phyloP scores from a whole-genome alignment of 192 early-diverging fungal genomes.

The Chytriomyces sp. region DNA sequence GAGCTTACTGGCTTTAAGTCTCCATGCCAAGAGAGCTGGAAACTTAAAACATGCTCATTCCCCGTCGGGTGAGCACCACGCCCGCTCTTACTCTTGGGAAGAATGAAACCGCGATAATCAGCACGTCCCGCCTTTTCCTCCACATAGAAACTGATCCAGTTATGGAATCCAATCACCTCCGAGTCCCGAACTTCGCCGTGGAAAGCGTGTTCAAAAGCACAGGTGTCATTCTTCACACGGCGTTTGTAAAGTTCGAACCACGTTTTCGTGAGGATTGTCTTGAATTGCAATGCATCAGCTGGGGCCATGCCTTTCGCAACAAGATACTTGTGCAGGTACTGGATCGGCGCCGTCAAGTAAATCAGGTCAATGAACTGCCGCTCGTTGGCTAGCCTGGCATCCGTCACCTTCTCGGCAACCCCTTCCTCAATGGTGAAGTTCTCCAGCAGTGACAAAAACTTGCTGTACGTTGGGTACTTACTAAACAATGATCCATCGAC shows the following conservation, averaged over 20 bases:
- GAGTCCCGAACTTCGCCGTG: conserved; percentile 31
- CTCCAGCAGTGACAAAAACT: conserved; percentile 31
- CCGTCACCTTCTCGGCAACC: conserved; percentile 22
- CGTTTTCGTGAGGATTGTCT: conserved; percentile 10
- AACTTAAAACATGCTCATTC: conserved; percentile 27
- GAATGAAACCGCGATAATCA: conserved; percentile 42
- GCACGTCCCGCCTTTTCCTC: conserved; percentile 37
- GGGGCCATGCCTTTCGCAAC: conserved; percentile 17
- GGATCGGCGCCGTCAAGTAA: conserved; percentile 26
- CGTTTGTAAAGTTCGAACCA: conserved; percentile 47
- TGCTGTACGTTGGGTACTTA: conserved; percentile 30
- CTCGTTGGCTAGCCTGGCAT: conserved; percentile 23
- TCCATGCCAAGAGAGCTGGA: conserved; percentile 43
- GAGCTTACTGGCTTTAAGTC: conserved; percentile 43
- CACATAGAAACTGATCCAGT: conserved; percentile 41
- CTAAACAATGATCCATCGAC: conserved; percentile 8
- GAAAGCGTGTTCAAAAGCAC: conserved; percentile 46
- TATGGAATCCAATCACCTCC: conserved; percentile 42
- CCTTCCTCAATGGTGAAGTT: conserved; percentile 36
- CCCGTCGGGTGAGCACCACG: conserved; percentile 18
- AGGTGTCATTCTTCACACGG: conserved; percentile 31
- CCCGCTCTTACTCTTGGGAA: conserved; percentile 20
- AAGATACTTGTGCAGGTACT: conserved; percentile 34
- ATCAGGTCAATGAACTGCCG: conserved; percentile 31
- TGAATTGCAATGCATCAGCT: conserved; percentile 20